Percentiles rank a stretch among this genome's conserved stretches.
These are phyloP conservation scores for Serendipita indica DNA, from an alignment of 768 basidiomycete species.

Conservation along the genomic window DNA sequence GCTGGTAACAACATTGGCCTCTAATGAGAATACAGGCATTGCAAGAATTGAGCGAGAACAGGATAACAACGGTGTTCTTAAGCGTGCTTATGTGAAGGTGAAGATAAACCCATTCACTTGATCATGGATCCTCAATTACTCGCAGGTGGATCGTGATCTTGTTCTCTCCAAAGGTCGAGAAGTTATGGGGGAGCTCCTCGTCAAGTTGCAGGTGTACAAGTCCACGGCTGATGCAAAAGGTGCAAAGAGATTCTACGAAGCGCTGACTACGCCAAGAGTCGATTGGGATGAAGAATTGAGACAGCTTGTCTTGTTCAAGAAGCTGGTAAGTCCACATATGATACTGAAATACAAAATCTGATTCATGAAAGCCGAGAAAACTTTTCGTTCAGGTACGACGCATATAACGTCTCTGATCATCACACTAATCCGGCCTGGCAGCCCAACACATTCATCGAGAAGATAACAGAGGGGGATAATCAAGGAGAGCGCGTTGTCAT, in stretches of 20 bases:
- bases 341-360: not conserved
- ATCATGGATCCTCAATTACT: not conserved
- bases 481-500: slow-evolving; percentile 48
- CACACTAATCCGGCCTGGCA: slow-evolving; percentile 19
- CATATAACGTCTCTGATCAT: not conserved
- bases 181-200: slow-evolving; percentile 55
- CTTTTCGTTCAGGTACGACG: slow-evolving; percentile 44
- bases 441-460: slow-evolving; percentile 56
- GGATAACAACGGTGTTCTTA: slow-evolving; percentile 57
- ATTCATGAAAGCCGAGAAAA: slow-evolving; percentile 49
- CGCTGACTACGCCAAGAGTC: slow-evolving; percentile 53
- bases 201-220: slow-evolving; percentile 73
- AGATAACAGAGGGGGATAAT: no score
- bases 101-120: not conserved
- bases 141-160: slow-evolving; percentile 54
- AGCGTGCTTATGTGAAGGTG: slow-evolving; percentile 16
- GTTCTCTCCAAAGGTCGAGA: slow-evolving; percentile 50
- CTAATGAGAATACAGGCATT: no score
- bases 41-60: slow-evolving; percentile 37
- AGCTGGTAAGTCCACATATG: slow-evolving; percentile 36
- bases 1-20: not conserved
- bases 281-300: slow-evolving; percentile 66
- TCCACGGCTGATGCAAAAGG: slow-evolving; percentile 73
- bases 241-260: slow-evolving; percentile 64
- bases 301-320: slow-evolving; percentile 64